Base-by-base conservation (phyloP, 176 grass and related monocot genomes). In the Luzula sylvatica region DNA sequence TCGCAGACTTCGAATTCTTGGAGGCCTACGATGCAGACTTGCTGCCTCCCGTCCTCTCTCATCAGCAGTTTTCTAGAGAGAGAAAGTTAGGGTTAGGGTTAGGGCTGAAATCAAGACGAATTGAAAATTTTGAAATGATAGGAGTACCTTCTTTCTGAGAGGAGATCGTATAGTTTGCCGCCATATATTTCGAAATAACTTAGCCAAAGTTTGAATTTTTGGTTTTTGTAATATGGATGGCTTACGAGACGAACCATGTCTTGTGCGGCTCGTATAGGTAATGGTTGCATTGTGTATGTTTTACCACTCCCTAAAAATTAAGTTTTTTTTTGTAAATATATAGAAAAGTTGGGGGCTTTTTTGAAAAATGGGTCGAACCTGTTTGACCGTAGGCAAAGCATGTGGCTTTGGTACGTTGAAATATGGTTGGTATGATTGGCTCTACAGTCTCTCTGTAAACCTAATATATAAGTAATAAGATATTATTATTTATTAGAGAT, bases 371-470 rank as follows among this genome's bases (percentile, higher is more conserved):
- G 66, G 28, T 11, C 62, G 46, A 69, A 88, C 88, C 90, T 96
- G 90, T 96, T 88, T 96, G 90, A 3, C 90, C 90, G 76, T 96
- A 96, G 22, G 90, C 90, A 82, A 96, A 89, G 25, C 90, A 96
- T 54, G 90, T 89, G 50, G 90, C 90, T 89, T 96, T 96, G 15
- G 90, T 96, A 71, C 78, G 83, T 75, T 90, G 65, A 81, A 98
- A 98, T 58, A 98, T 90, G 58, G 72, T 98, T 19, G 92, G 92
- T 62, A 98, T 90, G 68, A 98, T 86, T 9, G 86, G 92, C 57
- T 98, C 86, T n/a, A 98, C 92, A 8, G 92, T 98, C 56, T 78
- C 92, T 5, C 65, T 74, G 52, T 98, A 98, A 24, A 98, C 86
- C 92, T 94, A 78, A 49, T n/a, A n/a, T n/a, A n/a, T n/a, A n/a